Evolutionary conservation across 805 yeast genomes (phyloP), one percentile per base, ranked within the genome.

Genomic region (Wickerhamiella siamensis): DNA sequence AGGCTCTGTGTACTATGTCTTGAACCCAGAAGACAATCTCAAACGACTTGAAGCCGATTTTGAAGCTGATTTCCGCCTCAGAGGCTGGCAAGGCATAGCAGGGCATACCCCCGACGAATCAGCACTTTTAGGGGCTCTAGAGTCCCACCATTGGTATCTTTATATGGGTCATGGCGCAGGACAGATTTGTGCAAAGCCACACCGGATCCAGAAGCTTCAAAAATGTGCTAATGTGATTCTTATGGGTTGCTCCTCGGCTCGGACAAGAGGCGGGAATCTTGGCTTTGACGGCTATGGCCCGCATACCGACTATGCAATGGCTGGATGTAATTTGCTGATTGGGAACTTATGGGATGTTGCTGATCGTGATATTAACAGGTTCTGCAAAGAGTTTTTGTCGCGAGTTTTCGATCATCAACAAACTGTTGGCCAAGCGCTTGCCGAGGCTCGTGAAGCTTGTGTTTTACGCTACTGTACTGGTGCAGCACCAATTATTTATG

Each of bases 131-230:
- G 40, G 59, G 0, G 65, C 67, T 15, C 54, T 87, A 6, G 45
- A 51, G 2, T 38, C 53, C 2, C 60, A 70, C 1, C 66, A 72
- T 31, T 48, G 82, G 6, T 80, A 79, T 50, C 64, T 88, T 0
- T 91, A 83, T 56, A 67, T 87, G 42, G 99, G 99, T 0, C 99
- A 91, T 60, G 96, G 97, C 0, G 91, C 95, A 4, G 95, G 97
- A n/a, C 88, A 83, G 47, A 86, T 81, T 47, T 84, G 76, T 53
- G 63, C 83, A 9, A 67, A 75, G 24, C 65, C 77, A 1, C 66
- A 74, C 4, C 60, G 71, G 0, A 59, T 86, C 34, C 71, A 72
- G 41, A 61, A 63, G 9, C 56, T 67, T 72, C 21, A 42, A 14
- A 18, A 29, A 5, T 57, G 67, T 41, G 48, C 61, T 12, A 60